Conservation (phyloP, 495 filamentous ascomycete species). For the Xylaria acuta region DNA sequence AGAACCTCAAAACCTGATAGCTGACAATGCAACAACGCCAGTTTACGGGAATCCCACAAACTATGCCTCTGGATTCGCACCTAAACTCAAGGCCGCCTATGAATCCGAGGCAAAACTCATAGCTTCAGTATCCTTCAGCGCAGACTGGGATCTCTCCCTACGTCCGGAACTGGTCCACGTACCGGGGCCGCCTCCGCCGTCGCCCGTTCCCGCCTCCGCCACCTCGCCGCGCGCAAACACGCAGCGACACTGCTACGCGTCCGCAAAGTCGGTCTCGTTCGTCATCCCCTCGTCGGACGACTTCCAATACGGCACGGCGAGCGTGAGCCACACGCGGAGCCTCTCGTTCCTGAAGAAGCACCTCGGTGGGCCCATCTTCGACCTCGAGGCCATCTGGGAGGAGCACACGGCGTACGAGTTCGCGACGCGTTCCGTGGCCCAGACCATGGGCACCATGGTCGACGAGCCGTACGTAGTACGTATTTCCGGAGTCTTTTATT, state of each 20-base stretch:
- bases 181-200: neutral
- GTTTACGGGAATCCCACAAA: slow-evolving; percentile 17
- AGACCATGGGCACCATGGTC: slow-evolving; percentile 66
- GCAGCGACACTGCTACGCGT: slow-evolving; percentile 42
- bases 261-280: slow-evolving; percentile 41
- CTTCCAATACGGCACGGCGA: slow-evolving; percentile 47
- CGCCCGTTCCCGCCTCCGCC: neutral
- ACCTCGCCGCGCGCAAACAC: slow-evolving; percentile 1
- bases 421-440: slow-evolving; percentile 56
- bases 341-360: slow-evolving; percentile 59
- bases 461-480: slow-evolving; percentile 66
- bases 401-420: slow-evolving; percentile 65
- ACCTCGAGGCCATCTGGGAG: slow-evolving; percentile 66
- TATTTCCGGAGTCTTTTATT: too few species aligned
- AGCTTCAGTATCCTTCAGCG: slow-evolving; percentile 24
- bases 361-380: slow-evolving; percentile 60
- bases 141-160: slow-evolving; percentile 13
- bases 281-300: slow-evolving; percentile 47
- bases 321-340: slow-evolving; percentile 58
- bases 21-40: neutral
- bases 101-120: slow-evolving; percentile 8
- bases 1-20: neutral
- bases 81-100: slow-evolving; percentile 25
- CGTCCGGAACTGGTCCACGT: slow-evolving; percentile 11
- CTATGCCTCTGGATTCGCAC: slow-evolving; percentile 11